These are phyloP conservation scores for Diversispora eburnea DNA, from an alignment of 192 early-diverging fungal species.

Conservation along the genomic window DNA sequence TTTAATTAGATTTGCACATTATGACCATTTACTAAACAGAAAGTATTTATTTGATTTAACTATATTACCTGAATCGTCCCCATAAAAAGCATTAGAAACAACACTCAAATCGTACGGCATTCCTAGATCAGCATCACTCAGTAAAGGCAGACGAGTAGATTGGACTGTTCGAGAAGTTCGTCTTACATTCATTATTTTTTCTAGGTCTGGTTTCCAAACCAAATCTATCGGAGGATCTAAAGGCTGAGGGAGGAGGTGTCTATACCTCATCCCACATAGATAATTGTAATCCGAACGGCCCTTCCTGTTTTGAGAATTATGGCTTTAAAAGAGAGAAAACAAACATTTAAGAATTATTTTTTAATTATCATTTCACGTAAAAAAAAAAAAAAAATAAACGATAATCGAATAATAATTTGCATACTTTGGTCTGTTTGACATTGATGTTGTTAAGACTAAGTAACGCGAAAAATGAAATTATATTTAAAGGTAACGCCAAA, in stretches of 20 bases:
- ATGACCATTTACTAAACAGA: background rate
- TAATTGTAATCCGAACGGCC: background rate
- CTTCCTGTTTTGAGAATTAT: background rate
- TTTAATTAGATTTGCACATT: too few species aligned
- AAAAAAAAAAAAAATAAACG: too few species aligned
- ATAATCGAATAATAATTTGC: too few species aligned
- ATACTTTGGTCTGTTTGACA: too few species aligned
- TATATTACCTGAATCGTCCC: conserved; percentile 6
- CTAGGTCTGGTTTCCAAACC: conserved; percentile 3
- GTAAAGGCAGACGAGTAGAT: background rate
- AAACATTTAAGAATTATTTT: background rate
- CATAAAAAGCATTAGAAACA: conserved; percentile 1
- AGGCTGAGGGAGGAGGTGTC: background rate
- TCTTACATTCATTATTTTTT: background rate
- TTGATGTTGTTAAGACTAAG: too few species aligned
- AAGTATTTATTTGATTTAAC: background rate
- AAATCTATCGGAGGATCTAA: conserved; percentile 4
- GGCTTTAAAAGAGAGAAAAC: background rate
- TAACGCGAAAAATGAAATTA: too few species aligned
- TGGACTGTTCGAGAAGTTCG: background rate
- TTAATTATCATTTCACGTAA: too few species aligned
- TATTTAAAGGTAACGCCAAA: too few species aligned
- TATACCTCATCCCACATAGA: conserved; percentile 8
- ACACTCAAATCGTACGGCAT: conserved; percentile 14
- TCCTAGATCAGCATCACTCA: conserved; percentile 11